Conservation (phyloP, 257 asterid genomes). For the Anisodus acutangulus region DNA sequence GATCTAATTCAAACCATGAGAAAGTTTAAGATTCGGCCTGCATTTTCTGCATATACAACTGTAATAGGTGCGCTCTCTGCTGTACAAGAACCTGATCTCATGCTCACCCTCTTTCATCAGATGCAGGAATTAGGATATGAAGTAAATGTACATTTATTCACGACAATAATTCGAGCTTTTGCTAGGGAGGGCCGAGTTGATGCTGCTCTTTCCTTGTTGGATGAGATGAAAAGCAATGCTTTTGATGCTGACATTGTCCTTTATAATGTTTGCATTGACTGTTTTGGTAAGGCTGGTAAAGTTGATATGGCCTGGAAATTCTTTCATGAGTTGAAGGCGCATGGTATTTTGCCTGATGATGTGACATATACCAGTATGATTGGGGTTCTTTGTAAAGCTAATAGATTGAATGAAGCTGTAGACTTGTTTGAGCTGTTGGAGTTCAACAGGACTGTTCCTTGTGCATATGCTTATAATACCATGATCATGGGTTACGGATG, state of each 20-base stretch:
- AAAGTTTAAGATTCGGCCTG: constrained; percentile 78
- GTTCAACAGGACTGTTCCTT: constrained; percentile 66
- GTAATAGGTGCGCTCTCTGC: constrained; percentile 79
- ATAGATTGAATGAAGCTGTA: constrained; percentile 71
- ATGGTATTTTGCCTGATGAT: constrained; percentile 77
- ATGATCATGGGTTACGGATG: constrained; percentile 97
- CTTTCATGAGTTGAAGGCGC: constrained; percentile 82
- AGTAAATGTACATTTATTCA: constrained; percentile 80
- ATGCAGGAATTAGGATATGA: constrained; percentile 96
- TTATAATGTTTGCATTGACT: constrained; percentile 86
- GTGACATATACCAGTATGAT: constrained; percentile 93
- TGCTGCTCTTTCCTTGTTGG: constrained; percentile 81
- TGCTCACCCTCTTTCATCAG: constrained; percentile 81
- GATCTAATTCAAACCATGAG: constrained; percentile 82
- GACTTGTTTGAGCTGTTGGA: constrained; percentile 92
- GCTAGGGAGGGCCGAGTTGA: constrained; percentile 90
- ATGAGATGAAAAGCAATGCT: constrained; percentile 84
- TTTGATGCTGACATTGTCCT: constrained; percentile 85
- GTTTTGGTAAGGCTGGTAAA: constrained; percentile 90
- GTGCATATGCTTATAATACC: constrained; percentile 95
- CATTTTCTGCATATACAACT: constrained; percentile 94
- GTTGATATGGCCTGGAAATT: constrained; percentile 96
- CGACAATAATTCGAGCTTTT: constrained; percentile 75
- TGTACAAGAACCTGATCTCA: constrained; percentile 65
- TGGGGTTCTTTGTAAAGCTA: constrained; percentile 79